Conservation (phyloP, 768 basidiomycete species). For the Lentinula boryana region DNA sequence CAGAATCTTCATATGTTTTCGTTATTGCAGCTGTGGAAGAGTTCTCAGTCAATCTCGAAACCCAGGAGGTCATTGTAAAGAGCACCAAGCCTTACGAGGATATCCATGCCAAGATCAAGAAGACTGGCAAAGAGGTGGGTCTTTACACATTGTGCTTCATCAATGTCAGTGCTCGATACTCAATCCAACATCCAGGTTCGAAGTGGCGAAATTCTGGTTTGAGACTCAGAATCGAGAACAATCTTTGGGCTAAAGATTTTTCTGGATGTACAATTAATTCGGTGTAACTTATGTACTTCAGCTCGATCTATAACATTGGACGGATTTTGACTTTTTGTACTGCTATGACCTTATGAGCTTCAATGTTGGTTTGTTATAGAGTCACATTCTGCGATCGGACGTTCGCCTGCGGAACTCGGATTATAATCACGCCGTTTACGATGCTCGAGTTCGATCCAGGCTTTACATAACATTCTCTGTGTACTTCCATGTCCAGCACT, state of each 20-base stretch:
- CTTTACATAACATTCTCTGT: neutral
- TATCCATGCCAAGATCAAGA: constrained; percentile 70
- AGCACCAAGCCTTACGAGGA: constrained; percentile 50
- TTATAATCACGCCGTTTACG: neutral
- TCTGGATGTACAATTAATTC: neutral
- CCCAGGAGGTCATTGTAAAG: constrained; percentile 79
- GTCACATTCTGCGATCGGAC: neutral
- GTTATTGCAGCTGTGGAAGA: constrained; percentile 41
- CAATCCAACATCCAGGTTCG: constrained; percentile 20
- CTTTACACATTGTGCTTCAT: neutral
- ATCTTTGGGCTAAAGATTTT: neutral
- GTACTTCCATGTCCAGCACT: neutral
- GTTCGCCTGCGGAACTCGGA: neutral
- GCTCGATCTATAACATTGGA: neutral
- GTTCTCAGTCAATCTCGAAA: constrained; percentile 59
- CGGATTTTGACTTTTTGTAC: neutral
- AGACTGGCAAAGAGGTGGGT: constrained; percentile 86
- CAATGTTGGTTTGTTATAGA: neutral
- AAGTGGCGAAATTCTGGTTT: constrained; percentile 10
- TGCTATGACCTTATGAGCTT: too few species aligned
- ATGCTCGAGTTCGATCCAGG: neutral
- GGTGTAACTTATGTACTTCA: neutral
- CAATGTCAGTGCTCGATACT: neutral
- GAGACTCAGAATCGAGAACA: constrained; percentile 1
- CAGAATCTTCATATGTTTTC: neutral